phyloP scores from a whole-genome alignment of 768 basidiomycete species.

The Austroboletus eburneus region DNA sequence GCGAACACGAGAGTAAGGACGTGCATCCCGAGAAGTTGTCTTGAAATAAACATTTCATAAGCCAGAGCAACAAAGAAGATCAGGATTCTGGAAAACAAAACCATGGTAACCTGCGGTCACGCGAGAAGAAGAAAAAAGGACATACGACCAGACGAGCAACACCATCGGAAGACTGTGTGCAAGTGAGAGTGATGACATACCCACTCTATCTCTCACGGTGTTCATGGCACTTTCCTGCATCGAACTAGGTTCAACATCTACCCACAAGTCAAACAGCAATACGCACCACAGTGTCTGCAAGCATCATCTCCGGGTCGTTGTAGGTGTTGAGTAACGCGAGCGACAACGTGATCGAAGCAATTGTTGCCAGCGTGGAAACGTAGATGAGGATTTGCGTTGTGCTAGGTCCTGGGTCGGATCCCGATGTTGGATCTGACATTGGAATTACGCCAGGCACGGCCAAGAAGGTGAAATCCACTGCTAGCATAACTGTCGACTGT shows the following conservation, averaged over 20 bases:
- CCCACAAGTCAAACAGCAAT: not conserved
- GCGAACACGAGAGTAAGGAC: constrained; percentile 4
- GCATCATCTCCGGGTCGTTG: constrained; percentile 3
- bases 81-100: constrained; percentile 1
- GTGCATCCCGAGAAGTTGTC: not conserved
- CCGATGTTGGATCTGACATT: not conserved
- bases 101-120: too few relatives aligned
- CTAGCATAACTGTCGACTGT: not conserved
- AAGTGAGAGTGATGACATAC: constrained; percentile 9
- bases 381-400: constrained; percentile 10
- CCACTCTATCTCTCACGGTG: constrained; percentile 2
- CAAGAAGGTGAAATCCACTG: constrained; percentile 4
- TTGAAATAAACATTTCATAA: constrained; percentile 6
- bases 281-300: constrained; percentile 6
- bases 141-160: constrained; percentile 15
- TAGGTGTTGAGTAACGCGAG: constrained; percentile 9
- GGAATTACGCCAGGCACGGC: constrained; percentile 7
- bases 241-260: not conserved
- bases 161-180: constrained; percentile 14
- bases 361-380: constrained; percentile 7
- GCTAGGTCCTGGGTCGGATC: not conserved
- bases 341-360: constrained; percentile 13
- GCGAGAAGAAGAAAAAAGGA: too few relatives aligned
- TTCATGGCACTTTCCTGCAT: constrained; percentile 4
- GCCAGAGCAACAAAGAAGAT: constrained; percentile 8